Evolutionary conservation across 1,284 basidiomycete genomes (phyloP).

Genomic region (Testicularia cyperi): DNA sequence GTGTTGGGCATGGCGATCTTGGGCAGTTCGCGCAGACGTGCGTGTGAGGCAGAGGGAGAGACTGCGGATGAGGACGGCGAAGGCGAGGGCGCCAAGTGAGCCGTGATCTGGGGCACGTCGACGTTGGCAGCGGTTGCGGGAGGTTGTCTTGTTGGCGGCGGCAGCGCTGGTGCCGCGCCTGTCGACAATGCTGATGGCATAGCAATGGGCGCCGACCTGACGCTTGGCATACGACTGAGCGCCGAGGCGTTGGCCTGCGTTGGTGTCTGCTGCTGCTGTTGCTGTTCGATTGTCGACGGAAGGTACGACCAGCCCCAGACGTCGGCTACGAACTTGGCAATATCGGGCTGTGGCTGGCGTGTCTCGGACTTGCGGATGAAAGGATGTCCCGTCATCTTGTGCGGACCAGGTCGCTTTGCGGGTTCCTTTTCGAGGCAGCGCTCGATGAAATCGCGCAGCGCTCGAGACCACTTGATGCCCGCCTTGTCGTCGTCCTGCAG

Average conservation of each 20-base stretch:
- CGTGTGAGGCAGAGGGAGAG: not conserved
- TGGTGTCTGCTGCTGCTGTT: conserved; percentile 26
- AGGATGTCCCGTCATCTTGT: conserved; percentile 79
- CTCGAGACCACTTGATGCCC: conserved; percentile 72
- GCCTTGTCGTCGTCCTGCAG: conserved; percentile 66
- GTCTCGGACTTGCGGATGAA: conserved; percentile 80
- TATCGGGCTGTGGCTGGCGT: conserved; percentile 68
- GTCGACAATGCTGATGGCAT: not conserved
- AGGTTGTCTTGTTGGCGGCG: not conserved
- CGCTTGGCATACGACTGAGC: conserved; percentile 28
- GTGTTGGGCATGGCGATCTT: conserved; percentile 15
- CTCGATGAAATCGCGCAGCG: conserved; percentile 90
- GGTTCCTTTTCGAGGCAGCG: conserved; percentile 70
- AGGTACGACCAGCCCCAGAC: conserved; percentile 75
- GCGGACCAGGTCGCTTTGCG: conserved; percentile 75
- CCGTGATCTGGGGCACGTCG: not conserved
- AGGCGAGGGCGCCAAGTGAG: not conserved
- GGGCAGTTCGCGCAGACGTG: conserved; percentile 7
- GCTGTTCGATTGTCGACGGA: conserved; percentile 21
- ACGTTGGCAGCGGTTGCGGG: no score
- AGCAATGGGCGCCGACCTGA: conserved; percentile 30
- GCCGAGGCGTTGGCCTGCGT: conserved; percentile 14
- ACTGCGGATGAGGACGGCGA: not conserved
- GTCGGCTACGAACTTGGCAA: conserved; percentile 74
- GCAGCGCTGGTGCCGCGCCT: not conserved